Percentiles rank a stretch among this genome's conserved stretches.
Conservation (phyloP, 2,329 filamentous ascomycete genomes). For the Dactylonectria estremocensis region DNA sequence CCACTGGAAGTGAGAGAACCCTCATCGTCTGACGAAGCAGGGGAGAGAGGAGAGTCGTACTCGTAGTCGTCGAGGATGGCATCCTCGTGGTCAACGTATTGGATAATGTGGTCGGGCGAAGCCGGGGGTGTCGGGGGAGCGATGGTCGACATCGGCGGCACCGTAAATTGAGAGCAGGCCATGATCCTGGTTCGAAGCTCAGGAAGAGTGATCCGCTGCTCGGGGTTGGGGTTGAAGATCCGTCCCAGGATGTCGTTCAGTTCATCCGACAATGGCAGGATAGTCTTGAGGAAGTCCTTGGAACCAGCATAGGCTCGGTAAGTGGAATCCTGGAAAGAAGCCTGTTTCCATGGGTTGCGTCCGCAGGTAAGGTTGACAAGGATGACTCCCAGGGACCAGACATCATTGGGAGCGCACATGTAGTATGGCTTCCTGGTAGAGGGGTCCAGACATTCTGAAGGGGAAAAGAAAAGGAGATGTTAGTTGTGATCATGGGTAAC, state of each 20-base stretch:
- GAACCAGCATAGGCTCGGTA: slow-evolving; percentile 93
- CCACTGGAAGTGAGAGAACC: slow-evolving; percentile 70
- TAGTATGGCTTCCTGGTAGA: slow-evolving; percentile 83
- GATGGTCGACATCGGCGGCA: slow-evolving; percentile 54
- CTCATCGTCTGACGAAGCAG: slow-evolving; percentile 70
- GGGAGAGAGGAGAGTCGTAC: slow-evolving; percentile 64
- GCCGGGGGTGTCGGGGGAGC: slow-evolving; percentile 58
- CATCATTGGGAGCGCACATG: slow-evolving; percentile 93
- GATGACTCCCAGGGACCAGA: slow-evolving; percentile 98
- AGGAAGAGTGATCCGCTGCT: slow-evolving; percentile 83
- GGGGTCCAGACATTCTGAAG: slow-evolving; percentile 89
- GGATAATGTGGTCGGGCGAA: slow-evolving; percentile 59
- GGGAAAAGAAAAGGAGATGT: slow-evolving; percentile 44
- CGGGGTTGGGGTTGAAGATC: slow-evolving; percentile 90
- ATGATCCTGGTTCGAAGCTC: slow-evolving; percentile 85
- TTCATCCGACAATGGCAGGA: slow-evolving; percentile 91
- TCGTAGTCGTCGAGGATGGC: slow-evolving; percentile 61
- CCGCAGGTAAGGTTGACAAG: slow-evolving; percentile 98
- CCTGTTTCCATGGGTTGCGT: slow-evolving; percentile 98
- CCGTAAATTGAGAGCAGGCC: slow-evolving; percentile 82
- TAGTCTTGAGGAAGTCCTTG: slow-evolving; percentile 89
- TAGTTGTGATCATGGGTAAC: slow-evolving; percentile 40
- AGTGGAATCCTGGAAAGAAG: slow-evolving; percentile 92
- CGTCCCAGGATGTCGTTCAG: slow-evolving; percentile 88
- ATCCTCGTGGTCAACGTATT: slow-evolving; percentile 66